A percentile compares a stretch with the other conserved stretches of the same genome.
Evolutionary conservation across 1,284 basidiomycete genomes (phyloP).

Genomic region (Chiua sp.): DNA sequence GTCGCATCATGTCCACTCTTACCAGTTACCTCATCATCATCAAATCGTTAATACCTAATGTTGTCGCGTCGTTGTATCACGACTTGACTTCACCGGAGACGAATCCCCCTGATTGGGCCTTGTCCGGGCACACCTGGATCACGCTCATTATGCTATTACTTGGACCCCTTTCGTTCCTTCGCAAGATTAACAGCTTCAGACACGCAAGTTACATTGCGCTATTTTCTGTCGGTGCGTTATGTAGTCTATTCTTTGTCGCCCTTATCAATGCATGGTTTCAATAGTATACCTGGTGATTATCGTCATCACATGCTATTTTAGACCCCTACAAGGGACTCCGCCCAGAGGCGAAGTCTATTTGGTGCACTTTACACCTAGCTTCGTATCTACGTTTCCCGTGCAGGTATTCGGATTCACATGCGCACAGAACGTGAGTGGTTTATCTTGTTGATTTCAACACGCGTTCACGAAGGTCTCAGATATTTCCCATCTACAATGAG

Average conservation of each 20-base stretch:
- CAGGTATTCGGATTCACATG: constrained; percentile 96
- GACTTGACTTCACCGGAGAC: constrained; percentile 69
- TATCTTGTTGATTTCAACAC: constrained; percentile 11
- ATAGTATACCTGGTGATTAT: constrained; percentile 77
- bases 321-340: constrained; percentile 65
- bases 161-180: constrained; percentile 88
- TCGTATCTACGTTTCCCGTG: constrained; percentile 90
- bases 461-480: constrained; percentile 47
- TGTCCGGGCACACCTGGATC: constrained; percentile 87
- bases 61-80: constrained; percentile 85
- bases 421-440: constrained; percentile 78
- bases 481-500: constrained; percentile 96
- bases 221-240: constrained; percentile 76
- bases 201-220: constrained; percentile 88
- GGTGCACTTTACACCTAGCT: constrained; percentile 77
- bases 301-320: constrained; percentile 76
- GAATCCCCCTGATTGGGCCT: constrained; percentile 72
- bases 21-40: constrained; percentile 90
- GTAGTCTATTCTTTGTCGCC: neutral
- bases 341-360: constrained; percentile 68
- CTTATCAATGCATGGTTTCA: constrained; percentile 10
- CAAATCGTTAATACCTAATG: constrained; percentile 94
- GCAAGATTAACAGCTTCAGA: constrained; percentile 80
- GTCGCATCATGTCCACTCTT: neutral
- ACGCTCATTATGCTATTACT: constrained; percentile 83